phyloP scores from a whole-genome alignment of 2,329 filamentous ascomycete species.

The Neopestalotiopsis clavispora region DNA sequence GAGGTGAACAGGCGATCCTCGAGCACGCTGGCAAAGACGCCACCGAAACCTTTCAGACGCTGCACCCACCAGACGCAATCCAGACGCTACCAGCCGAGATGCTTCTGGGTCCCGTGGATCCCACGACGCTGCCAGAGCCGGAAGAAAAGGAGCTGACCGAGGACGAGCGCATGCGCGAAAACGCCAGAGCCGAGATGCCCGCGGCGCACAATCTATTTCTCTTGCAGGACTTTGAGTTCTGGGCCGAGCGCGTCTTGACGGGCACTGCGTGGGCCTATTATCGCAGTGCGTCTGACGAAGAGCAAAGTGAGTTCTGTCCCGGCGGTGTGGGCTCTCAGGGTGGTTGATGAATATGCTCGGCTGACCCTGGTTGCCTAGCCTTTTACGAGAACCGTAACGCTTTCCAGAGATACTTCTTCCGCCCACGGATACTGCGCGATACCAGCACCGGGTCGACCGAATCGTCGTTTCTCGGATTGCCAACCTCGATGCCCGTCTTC shows the following conservation, averaged over 20 bases:
- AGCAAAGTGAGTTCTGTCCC: not conserved
- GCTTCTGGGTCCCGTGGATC: not conserved
- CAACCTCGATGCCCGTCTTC: conserved; percentile 7
- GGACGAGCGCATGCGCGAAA: not conserved
- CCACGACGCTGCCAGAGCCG: conserved; percentile 1
- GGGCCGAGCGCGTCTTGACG: conserved; percentile 7
- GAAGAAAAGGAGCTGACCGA: not conserved
- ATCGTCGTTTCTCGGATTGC: not conserved
- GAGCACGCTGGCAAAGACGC: conserved; percentile 6
- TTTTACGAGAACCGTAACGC: conserved; percentile 8
- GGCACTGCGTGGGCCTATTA: conserved; percentile 8
- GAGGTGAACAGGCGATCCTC: conserved; percentile 8
- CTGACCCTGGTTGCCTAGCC: not conserved
- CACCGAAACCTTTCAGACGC: not conserved
- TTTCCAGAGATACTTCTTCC: conserved; percentile 8
- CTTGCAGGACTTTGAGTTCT: conserved; percentile 9
- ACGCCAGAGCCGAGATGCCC: conserved; percentile 5
- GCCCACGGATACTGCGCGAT: conserved; percentile 5
- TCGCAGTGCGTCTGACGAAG: conserved; percentile 10
- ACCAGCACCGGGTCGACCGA: conserved; percentile 1
- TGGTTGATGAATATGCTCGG: too few species aligned
- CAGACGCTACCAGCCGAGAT: not conserved
- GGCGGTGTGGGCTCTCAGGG: too few species aligned
- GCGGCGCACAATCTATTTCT: not conserved
- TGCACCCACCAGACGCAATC: not conserved